Evolutionary conservation across 352 stramenopile genomes (phyloP), one percentile per base, ranked within the genome.

Genomic region (Globisporangium echinulatum): DNA sequence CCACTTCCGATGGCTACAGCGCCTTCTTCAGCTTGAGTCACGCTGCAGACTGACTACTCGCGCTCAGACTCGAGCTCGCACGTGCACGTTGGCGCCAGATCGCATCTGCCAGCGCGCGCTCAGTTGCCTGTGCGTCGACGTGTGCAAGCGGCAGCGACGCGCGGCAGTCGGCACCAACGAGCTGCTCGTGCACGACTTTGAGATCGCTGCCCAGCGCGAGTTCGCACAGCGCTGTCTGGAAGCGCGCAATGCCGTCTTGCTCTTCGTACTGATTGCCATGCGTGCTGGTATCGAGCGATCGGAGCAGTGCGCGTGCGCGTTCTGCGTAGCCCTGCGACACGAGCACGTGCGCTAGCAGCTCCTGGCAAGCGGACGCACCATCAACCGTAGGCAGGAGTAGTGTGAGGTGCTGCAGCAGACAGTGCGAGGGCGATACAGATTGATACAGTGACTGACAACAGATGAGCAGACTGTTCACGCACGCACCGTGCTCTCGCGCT

Each of bases 331-430:
- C 61, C 6, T 46, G 57, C 5, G 63, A 62, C 13, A 77, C 64
- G 43, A 71, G 56, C 25, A 82, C 53, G 40, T 87, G 69, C n/a
- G 66, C 69, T 8, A 85, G 55, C 19, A 85, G 66, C 51, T 85
- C 75, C 73, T 87, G 52, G 43, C 43, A 15, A 17, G 43, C 15
- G 43, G n/a, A 38, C n/a, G 25, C 25, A 33, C 25, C 25, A 33
- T 33, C 25, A 33, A 33, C 25, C 25, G 25, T 33, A 3, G 25
- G 25, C 25, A 33, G 25, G 25, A 3, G 25, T 33, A 33, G 25
- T 33, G 25, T 33, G 25, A 33, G 25, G 25, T 33, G 25, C 25
- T 33, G 25, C 25, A 33, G 25, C 25, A 33, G 25, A 33, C 25
- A 33, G 25, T 33, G 25, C 25, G 25, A 33, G 25, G 25, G 25